Evolutionary conservation across 257 asterid species (phyloP).

Genomic region (Linderniella brevidens): DNA sequence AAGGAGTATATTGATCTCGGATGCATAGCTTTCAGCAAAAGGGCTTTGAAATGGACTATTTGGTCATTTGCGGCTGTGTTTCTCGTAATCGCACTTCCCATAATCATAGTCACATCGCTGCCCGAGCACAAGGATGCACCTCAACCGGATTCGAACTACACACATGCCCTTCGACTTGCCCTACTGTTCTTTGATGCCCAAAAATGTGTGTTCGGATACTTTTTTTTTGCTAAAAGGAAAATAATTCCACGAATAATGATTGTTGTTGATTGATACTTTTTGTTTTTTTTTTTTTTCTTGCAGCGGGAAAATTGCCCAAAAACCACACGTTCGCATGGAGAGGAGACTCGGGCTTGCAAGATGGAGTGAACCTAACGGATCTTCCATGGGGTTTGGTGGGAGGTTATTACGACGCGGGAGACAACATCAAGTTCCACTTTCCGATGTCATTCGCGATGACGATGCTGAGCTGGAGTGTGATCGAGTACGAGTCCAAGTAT

Average conservation of each 20-base stretch:
- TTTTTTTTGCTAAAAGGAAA: not conserved
- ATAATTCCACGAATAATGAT: not conserved
- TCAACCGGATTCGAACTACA: slow-evolving; percentile 55
- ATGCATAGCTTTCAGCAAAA: slow-evolving; percentile 35
- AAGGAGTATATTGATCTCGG: slow-evolving; percentile 69
- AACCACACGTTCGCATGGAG: slow-evolving; percentile 63
- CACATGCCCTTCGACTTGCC: slow-evolving; percentile 50
- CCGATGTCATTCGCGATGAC: slow-evolving; percentile 97
- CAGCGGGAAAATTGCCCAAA: slow-evolving; percentile 75
- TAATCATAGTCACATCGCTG: slow-evolving; percentile 23
- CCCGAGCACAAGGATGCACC: slow-evolving; percentile 32
- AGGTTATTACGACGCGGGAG: slow-evolving; percentile 90
- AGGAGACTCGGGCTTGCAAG: slow-evolving; percentile 60
- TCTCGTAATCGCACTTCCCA: slow-evolving; percentile 47
- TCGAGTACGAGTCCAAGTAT: slow-evolving; percentile 72
- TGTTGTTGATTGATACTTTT: not conserved
- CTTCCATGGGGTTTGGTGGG: slow-evolving; percentile 61
- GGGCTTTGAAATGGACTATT: slow-evolving; percentile 39
- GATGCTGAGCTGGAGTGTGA: slow-evolving; percentile 84
- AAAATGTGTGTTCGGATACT: slow-evolving; percentile 44
- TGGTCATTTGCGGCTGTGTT: slow-evolving; percentile 23
- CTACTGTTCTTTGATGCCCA: slow-evolving; percentile 90
- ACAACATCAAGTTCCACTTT: slow-evolving; percentile 57
- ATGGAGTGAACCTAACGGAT: slow-evolving; percentile 30
- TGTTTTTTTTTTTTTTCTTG: slow-evolving; percentile 3